phyloP scores from a whole-genome alignment of 495 filamentous ascomycete genomes.

The Trichoderma parareesei region DNA sequence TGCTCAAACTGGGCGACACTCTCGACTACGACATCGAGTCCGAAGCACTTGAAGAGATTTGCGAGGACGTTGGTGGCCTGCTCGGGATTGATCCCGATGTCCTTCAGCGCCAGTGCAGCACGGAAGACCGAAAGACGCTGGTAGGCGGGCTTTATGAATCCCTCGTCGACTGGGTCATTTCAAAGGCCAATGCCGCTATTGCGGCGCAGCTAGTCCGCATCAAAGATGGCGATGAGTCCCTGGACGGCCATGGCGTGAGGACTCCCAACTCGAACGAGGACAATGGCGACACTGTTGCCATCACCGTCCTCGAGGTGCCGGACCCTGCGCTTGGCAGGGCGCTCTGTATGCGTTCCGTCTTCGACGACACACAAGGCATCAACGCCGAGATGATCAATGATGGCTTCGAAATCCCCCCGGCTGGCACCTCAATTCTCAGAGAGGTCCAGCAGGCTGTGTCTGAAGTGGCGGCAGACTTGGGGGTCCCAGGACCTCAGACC shows the following conservation, averaged over 20 bases:
- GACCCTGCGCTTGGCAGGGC: slow-evolving; percentile 75
- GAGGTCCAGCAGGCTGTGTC: slow-evolving; percentile 78
- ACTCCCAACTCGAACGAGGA: slow-evolving; percentile 59
- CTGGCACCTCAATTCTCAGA: slow-evolving; percentile 67
- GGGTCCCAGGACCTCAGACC: slow-evolving; percentile 57
- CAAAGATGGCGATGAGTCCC: slow-evolving; percentile 53
- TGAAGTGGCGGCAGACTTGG: slow-evolving; percentile 74
- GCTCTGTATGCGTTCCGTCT: slow-evolving; percentile 74
- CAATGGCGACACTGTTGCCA: slow-evolving; percentile 72
- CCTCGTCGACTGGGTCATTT: slow-evolving; percentile 88
- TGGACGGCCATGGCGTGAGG: slow-evolving; percentile 47
- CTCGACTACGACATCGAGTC: slow-evolving; percentile 77
- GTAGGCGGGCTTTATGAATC: slow-evolving; percentile 89
- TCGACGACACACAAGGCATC: slow-evolving; percentile 86
- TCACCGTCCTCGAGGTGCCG: slow-evolving; percentile 84
- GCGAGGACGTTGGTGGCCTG: slow-evolving; percentile 81
- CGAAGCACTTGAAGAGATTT: slow-evolving; percentile 76
- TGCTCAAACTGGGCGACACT: slow-evolving; percentile 88
- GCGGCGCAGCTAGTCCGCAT: slow-evolving; percentile 57
- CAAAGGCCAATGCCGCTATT: slow-evolving; percentile 85
- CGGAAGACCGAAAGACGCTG: slow-evolving; percentile 71
- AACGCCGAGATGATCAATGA: slow-evolving; percentile 96
- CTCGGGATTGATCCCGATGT: slow-evolving; percentile 83
- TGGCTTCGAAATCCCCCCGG: slow-evolving; percentile 61
- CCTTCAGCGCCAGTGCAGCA: slow-evolving; percentile 67